Conservation (phyloP, 257 asterid genomes). For the Jasminum sambac region DNA sequence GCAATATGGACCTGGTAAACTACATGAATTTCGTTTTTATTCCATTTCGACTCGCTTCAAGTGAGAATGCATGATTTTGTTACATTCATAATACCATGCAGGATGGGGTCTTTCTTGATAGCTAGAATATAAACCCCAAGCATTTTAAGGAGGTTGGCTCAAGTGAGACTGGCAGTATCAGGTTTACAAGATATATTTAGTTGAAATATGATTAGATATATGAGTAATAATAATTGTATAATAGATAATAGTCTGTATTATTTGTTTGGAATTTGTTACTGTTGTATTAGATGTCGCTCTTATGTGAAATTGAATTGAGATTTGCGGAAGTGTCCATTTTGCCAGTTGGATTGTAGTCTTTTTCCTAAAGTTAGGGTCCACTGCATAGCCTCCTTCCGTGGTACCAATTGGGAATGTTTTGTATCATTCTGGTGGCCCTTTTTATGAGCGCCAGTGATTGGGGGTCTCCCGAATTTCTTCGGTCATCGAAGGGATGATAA, state of each 20-base stretch:
- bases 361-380: background rate
- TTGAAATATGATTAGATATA: background rate
- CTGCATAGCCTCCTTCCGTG: background rate
- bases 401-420: no score
- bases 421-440: no score
- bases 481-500: no score
- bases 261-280: background rate
- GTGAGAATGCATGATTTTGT: background rate
- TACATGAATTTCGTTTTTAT: conserved; percentile 1
- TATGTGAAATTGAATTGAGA: background rate
- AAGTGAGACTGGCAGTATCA: background rate
- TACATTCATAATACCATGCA: background rate
- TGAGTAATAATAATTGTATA: background rate
- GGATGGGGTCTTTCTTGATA: background rate
- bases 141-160: background rate
- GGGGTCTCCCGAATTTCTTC: no score
- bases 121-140: background rate
- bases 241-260: background rate
- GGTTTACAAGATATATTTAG: background rate
- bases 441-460: no score
- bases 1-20: conserved; percentile 14
- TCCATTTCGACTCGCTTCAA: background rate
- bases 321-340: background rate
- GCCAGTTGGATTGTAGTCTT: background rate
- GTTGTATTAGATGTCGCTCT: background rate